A percentile compares a stretch with the other conserved stretches of the same genome.
These are phyloP conservation scores for Discostella pseudostelligera DNA, from an alignment of 108 stramenopile species.

Conservation along the genomic window DNA sequence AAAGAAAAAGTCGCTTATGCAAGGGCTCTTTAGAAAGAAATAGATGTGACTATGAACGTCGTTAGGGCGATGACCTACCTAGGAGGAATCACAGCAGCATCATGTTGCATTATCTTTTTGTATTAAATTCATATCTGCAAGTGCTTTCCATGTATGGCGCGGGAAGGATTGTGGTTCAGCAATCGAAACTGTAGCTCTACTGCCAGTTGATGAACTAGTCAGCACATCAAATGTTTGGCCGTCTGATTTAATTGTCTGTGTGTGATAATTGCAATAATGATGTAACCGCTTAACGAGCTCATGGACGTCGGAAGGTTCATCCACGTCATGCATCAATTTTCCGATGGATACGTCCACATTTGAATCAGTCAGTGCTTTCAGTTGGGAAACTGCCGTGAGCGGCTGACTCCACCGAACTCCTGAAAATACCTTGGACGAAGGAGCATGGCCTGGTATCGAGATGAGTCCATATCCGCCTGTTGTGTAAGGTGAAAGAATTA, in stretches of 20 bases:
- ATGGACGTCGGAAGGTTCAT: slow-evolving; percentile 70
- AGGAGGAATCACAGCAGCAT: no score
- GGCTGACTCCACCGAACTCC: slow-evolving; percentile 71
- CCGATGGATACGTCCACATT: slow-evolving; percentile 57
- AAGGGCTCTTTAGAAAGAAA: not conserved
- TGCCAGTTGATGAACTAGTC: slow-evolving; percentile 1
- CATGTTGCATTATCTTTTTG: not conserved
- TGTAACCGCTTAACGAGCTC: slow-evolving; percentile 35
- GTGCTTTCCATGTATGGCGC: slow-evolving; percentile 13
- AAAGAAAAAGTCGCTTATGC: slow-evolving; percentile 7
- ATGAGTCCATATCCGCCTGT: slow-evolving; percentile 80
- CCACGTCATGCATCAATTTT: slow-evolving; percentile 73
- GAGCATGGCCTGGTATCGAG: slow-evolving; percentile 60
- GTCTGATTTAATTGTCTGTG: no score
- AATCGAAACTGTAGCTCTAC: not conserved
- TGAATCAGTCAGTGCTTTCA: slow-evolving; percentile 78
- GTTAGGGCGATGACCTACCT: no score
- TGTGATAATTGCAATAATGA: not conserved
- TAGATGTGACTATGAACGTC: not conserved
- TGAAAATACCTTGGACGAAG: slow-evolving; percentile 48
- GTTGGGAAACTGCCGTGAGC: slow-evolving; percentile 73
- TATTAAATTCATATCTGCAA: slow-evolving; percentile 14
- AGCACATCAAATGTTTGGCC: not conserved
- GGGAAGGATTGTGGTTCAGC: not conserved
- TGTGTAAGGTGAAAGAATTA: not conserved